Percentiles rank a stretch among this genome's conserved stretches.
Evolutionary conservation across 768 basidiomycete species (phyloP).

Genomic region (Panellus pusillus): DNA sequence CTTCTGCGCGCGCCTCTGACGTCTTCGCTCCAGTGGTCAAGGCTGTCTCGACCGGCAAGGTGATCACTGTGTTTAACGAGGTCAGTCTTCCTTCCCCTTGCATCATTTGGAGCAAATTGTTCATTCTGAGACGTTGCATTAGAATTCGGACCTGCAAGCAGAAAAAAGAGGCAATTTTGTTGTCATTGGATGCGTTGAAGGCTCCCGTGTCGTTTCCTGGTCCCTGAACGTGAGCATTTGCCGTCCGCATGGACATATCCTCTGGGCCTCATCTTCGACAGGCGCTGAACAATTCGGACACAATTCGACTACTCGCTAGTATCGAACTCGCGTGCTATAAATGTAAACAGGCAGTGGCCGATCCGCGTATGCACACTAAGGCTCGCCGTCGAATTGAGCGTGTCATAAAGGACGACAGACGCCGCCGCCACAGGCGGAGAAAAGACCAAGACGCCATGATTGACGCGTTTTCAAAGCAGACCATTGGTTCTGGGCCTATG

Average conservation of each 20-base stretch:
- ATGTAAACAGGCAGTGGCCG: conserved; percentile 65
- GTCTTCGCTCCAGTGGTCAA: conserved; percentile 52
- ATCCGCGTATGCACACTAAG: conserved; percentile 66
- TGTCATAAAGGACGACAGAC: conserved; percentile 82
- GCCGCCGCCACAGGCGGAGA: conserved; percentile 76
- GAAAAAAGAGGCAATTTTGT: conserved; percentile 89
- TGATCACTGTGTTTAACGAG: conserved; percentile 70
- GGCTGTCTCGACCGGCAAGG: conserved; percentile 62
- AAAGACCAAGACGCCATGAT: conserved; percentile 84
- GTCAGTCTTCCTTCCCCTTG: conserved; percentile 35
- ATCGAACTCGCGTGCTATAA: conserved; percentile 84
- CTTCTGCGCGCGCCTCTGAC: conserved; percentile 7
- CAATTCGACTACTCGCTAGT: conserved; percentile 76
- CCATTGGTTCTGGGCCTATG: conserved; percentile 33
- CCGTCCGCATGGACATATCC: conserved; percentile 6
- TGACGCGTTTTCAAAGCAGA: conserved; percentile 70
- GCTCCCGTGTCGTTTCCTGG: conserved; percentile 76
- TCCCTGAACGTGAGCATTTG: conserved; percentile 66
- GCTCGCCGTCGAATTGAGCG: conserved; percentile 72
- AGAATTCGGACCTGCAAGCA: conserved; percentile 75
- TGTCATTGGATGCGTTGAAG: conserved; percentile 74
- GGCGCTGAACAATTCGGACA: conserved; percentile 84
- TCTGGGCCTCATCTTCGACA: conserved; percentile 27
- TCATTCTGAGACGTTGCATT: conserved; percentile 1
- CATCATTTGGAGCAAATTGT: background rate